A percentile compares a stretch with the other conserved stretches of the same genome.
These are phyloP conservation scores for Chlorella sp. DNA, from an alignment of 139 green algal genomes.

Conservation along the genomic window DNA sequence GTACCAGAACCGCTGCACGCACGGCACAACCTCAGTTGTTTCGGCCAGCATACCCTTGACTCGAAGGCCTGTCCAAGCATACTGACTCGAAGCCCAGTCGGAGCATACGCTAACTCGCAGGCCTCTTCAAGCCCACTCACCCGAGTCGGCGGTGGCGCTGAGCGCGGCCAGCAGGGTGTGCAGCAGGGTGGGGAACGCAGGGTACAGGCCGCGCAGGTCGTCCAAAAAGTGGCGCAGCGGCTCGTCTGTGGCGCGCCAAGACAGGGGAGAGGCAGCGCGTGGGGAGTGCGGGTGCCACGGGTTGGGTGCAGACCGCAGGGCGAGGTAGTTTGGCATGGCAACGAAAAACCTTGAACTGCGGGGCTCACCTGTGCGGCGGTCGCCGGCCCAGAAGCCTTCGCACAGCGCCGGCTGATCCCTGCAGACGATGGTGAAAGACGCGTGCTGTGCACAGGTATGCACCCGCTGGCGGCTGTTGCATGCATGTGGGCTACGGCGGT, in stretches of 20 bases:
- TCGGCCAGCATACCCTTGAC: too few relatives aligned
- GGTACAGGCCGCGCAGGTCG: slow-evolving; percentile 60
- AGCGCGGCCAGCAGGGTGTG: slow-evolving; percentile 63
- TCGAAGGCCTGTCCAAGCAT: too few relatives aligned
- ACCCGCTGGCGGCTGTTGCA: not conserved
- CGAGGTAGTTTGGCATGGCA: too few relatives aligned
- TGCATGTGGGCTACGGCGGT: too few relatives aligned
- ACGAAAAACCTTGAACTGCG: too few relatives aligned
- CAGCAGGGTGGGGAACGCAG: slow-evolving; percentile 55
- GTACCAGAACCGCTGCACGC: too few relatives aligned
- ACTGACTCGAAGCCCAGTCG: too few relatives aligned
- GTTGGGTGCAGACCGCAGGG: not conserved
- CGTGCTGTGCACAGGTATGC: not conserved
- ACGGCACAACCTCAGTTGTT: too few relatives aligned
- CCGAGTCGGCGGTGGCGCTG: slow-evolving; percentile 17
- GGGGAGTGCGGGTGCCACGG: not conserved
- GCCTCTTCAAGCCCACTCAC: not conserved
- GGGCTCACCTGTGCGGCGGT: slow-evolving; percentile 17
- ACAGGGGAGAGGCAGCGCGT: not conserved
- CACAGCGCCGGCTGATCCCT: slow-evolving; percentile 47
- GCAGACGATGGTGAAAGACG: not conserved
- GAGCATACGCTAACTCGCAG: too few relatives aligned
- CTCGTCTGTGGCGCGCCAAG: slow-evolving; percentile 12
- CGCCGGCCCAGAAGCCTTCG: slow-evolving; percentile 42
- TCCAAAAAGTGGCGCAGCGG: slow-evolving; percentile 62